Base-by-base conservation (phyloP, 225 moss, liverwort and hornwort genomes). In the Pseudisothecium myosuroides region DNA sequence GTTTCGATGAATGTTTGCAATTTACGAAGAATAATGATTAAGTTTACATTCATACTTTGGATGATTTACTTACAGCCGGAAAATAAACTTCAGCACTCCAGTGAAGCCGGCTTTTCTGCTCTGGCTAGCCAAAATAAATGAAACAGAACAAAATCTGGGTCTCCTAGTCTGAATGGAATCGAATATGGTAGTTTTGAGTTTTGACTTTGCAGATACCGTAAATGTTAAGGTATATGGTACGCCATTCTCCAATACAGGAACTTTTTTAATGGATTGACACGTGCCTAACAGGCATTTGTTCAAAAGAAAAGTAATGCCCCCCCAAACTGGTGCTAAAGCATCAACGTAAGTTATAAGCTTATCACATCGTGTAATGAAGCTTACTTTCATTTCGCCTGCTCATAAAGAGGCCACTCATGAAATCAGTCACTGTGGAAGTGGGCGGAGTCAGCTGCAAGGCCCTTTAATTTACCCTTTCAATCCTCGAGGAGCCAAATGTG, bases 361-460 rank as follows among this genome's bases (percentile, higher is more conserved):
- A n/a, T n/a, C n/a, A n/a, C n/a, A n/a, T n/a, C n/a, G n/a, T n/a
- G n/a, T n/a, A n/a, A n/a, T n/a, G n/a, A n/a, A n/a, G n/a, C n/a
- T 39, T 68, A 8, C 26, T 71, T 71, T 72, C 10, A 43, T 72
- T 43, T 72, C 3, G 10, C 43, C 5, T 72, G 17, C 43, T 43
- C 28, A 43, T 72, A 72, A 43, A 43, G 72, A 72, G 27, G 72
- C 16, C 43, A 43, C 27, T 9, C 16, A 43, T 72, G 16, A 72
- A 72, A 72, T 27, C 3, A 15, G 8, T 69, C 22, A 21, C 0
- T 37, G 21, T n/a, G 4, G 14, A 69, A 69, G 39, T 23, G 23
- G 6, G 4, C 1, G 5, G 2, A 41, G 26, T 39, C 39, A 69
- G 3, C 41, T 41, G 3, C 41, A 24, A 26, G 0, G 8, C 8